Conservation (phyloP, 352 stramenopile species). For the Phytophthora tentaculata region DNA sequence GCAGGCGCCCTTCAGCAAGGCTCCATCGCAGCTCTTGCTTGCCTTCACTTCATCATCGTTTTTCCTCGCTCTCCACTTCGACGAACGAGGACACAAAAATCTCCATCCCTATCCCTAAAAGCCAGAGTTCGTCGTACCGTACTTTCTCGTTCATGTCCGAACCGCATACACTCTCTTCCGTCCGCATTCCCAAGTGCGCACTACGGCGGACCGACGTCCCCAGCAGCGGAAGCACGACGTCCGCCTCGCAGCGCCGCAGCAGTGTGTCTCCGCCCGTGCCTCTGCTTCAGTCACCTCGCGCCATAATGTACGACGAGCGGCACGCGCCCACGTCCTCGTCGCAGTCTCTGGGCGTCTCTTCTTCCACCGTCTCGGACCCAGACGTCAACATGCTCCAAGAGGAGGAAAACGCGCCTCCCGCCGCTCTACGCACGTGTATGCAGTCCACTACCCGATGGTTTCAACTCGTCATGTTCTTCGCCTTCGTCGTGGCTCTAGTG, state of each 20-base stretch:
- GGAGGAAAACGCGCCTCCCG: constrained; percentile 15
- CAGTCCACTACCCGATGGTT: constrained; percentile 85
- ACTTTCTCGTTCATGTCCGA: constrained; percentile 5
- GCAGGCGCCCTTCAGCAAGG: too few species aligned
- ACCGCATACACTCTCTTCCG: neutral
- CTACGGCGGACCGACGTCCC: neutral
- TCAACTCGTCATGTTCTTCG: constrained; percentile 85
- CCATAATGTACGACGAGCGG: constrained; percentile 34
- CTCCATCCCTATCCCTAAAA: constrained; percentile 9
- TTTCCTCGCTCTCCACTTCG: too few species aligned
- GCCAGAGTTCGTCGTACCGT: constrained; percentile 13
- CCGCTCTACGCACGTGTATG: constrained; percentile 62
- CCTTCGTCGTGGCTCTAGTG: constrained; percentile 66
- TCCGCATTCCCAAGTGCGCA: neutral
- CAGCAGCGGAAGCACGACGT: constrained; percentile 14
- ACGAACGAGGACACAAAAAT: neutral
- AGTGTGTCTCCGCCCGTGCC: constrained; percentile 26
- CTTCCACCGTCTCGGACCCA: constrained; percentile 44
- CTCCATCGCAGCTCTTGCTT: neutral
- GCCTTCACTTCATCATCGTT: neutral
- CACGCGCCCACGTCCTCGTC: constrained; percentile 42
- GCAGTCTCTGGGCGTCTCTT: constrained; percentile 44
- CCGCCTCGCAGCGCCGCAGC: constrained; percentile 7
- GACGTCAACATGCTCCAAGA: constrained; percentile 59
- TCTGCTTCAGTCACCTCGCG: constrained; percentile 31